Base-by-base conservation (phyloP, 2,329 filamentous ascomycete genomes). In the Eurotiales sp. region DNA sequence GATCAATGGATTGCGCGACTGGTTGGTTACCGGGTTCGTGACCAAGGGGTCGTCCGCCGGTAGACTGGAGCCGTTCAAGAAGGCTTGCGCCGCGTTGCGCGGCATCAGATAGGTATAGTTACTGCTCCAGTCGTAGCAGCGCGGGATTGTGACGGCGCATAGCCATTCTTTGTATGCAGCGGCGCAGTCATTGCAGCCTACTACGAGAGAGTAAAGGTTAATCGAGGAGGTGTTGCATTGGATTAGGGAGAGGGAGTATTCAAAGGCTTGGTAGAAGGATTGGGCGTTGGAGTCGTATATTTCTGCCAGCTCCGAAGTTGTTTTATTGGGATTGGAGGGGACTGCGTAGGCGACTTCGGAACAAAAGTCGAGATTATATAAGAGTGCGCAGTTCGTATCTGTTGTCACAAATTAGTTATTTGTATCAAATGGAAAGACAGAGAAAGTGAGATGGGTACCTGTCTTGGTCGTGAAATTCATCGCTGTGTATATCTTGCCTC, bases 131-230 rank as follows among this genome's bases (percentile, higher is more conserved):
- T 96, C 92, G 63, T 89, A 86, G 73, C 93, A 99, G 25, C 91
- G 87, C 1, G 93, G 93, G 55, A 99, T 93, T 14, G 84, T 87
- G 23, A 97, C 90, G 21, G 89, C 87, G 73, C 93, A 99, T 17
- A 99, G 84, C 93, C 93, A 99, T 63, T 84, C 78, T 68, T 95
- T 96, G 78, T 99, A 99, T 8, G 90, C 89, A 1, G 66, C 63
- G 14, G 77, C 81, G 70, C 93, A 99, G 68, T 95, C 81, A 39
- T 75, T 69, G 74, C 93, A 99, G 59, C 71, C 81, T 37, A 84
- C 82, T 1, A 83, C 87, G 12, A 97, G 82, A 1, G 90, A 96
- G 72, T 95, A 99, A 57, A 82, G 81, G 12, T 87, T 83, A 29
- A 85, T 84, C 1, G 80, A 72, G 0, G 81, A 80, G 2, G 89